A percentile compares a stretch with the other conserved stretches of the same genome.
Evolutionary conservation across 495 filamentous ascomycete genomes (phyloP).

Genomic region (Podospora comata): DNA sequence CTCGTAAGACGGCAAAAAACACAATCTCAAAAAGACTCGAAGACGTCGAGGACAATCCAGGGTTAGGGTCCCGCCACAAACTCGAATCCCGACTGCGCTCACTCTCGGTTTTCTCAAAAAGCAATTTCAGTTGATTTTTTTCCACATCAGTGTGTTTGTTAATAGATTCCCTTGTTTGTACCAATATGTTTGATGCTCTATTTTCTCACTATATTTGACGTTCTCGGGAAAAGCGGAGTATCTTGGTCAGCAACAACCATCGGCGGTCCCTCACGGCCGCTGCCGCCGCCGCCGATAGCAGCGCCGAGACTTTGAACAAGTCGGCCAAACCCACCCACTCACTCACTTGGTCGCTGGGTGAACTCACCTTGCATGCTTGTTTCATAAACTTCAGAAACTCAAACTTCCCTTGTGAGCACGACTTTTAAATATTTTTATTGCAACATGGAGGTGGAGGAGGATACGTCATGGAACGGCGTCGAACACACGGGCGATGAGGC

Average conservation of each 20-base stretch:
- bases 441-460: constrained; percentile 20
- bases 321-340: background rate
- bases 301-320: background rate
- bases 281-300: background rate
- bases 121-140: background rate
- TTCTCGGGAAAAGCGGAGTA: background rate
- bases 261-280: background rate
- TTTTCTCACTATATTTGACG: background rate
- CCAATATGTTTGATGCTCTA: background rate
- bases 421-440: background rate
- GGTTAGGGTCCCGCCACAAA: background rate
- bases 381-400: background rate
- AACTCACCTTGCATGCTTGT: background rate
- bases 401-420: background rate
- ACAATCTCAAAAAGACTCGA: no score
- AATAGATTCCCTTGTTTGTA: background rate
- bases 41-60: background rate
- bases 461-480: constrained; percentile 54
- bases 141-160: background rate
- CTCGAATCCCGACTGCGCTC: background rate
- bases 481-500: constrained; percentile 51
- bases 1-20: no score
- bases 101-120: background rate
- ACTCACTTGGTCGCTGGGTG: background rate
- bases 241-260: background rate